Percentiles rank a stretch among this genome's conserved stretches.
Evolutionary conservation across 2,329 filamentous ascomycete species (phyloP).

Genomic region (Epichloe sylvatica): DNA sequence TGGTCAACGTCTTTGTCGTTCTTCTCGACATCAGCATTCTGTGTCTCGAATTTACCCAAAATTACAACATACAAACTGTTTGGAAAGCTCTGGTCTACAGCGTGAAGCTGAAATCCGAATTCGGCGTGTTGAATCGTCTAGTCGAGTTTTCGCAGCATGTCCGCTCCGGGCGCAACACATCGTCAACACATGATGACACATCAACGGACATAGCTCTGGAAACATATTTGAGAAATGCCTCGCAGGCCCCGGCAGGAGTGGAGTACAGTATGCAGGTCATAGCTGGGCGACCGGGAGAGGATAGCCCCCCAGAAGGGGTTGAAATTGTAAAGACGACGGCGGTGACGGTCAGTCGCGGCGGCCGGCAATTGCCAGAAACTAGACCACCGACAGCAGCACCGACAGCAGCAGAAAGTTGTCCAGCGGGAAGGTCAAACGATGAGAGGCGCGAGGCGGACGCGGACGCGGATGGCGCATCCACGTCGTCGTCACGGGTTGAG

Average conservation of each 20-base stretch:
- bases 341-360: slow-evolving; percentile 1
- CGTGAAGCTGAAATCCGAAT: slow-evolving; percentile 24
- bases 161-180: background rate
- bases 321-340: slow-evolving; percentile 3
- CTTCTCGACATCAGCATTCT: slow-evolving; percentile 26
- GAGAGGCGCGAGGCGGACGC: background rate
- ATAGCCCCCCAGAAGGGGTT: background rate
- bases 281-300: background rate
- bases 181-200: background rate
- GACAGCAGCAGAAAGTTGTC: background rate
- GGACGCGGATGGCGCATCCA: background rate
- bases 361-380: background rate
- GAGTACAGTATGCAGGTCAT: slow-evolving; percentile 3
- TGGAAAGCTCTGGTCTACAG: slow-evolving; percentile 22
- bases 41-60: slow-evolving; percentile 16
- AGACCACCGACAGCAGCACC: background rate
- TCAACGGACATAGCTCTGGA: slow-evolving; percentile 3
- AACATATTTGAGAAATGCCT: background rate
- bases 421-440: background rate
- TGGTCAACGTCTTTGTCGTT: slow-evolving; percentile 30
- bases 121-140: slow-evolving; percentile 21
- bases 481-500: background rate
- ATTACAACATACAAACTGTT: slow-evolving; percentile 20
- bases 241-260: background rate
- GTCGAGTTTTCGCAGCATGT: slow-evolving; percentile 19